phyloP scores from a whole-genome alignment of 371 early-diverging fungal species.

The Phascolomyces articulosus region DNA sequence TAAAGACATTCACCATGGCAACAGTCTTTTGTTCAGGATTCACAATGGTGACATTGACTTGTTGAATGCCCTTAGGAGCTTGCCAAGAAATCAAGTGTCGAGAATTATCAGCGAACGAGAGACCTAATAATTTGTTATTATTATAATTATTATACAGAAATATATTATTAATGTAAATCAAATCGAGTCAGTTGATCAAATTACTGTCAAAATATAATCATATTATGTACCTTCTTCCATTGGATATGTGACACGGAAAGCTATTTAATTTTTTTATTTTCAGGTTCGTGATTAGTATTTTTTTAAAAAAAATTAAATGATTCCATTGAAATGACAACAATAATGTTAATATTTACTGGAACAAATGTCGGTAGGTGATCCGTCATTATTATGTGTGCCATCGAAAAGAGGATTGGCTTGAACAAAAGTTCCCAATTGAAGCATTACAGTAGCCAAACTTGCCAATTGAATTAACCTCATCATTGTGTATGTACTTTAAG shows the following conservation, averaged over 20 bases:
- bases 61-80: slow-evolving; percentile 23
- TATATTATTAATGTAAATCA: too few species aligned
- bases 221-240: slow-evolving; percentile 17
- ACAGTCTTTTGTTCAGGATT: slow-evolving; percentile 15
- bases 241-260: slow-evolving; percentile 38
- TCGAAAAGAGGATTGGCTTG: slow-evolving; percentile 44
- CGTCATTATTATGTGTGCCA: slow-evolving; percentile 26
- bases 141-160: neutral
- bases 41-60: slow-evolving; percentile 39
- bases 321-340: neutral
- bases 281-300: neutral
- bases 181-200: neutral
- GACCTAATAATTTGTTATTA: slow-evolving; percentile 21
- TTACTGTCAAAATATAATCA: slow-evolving; percentile 1
- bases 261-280: slow-evolving; percentile 11
- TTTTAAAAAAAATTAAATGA: neutral
- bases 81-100: slow-evolving; percentile 47
- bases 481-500: slow-evolving; percentile 4
- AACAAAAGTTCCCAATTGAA: slow-evolving; percentile 42
- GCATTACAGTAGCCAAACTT: slow-evolving; percentile 35
- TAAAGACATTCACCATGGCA: slow-evolving; percentile 30
- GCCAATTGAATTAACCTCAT: slow-evolving; percentile 41
- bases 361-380: neutral
- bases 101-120: slow-evolving; percentile 33
- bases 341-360: slow-evolving; percentile 9